phyloP scores from a whole-genome alignment of 2,329 filamentous ascomycete species.

The Alternaria rosae region DNA sequence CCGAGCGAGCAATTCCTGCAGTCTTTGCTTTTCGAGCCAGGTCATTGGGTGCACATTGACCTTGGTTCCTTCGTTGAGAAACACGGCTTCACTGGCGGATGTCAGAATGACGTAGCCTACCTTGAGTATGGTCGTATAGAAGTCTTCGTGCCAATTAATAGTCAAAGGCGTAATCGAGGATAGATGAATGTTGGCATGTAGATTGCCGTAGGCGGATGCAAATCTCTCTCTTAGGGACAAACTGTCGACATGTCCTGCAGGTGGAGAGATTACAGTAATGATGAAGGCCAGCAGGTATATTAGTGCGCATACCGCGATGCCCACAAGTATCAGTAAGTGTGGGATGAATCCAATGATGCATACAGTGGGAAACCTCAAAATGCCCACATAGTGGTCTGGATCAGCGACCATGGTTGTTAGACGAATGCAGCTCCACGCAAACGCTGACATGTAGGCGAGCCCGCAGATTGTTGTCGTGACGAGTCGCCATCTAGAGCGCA shows the following conservation, averaged over 20 bases:
- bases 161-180: constrained; percentile 70
- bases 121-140: constrained; percentile 88
- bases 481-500: constrained; percentile 81
- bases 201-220: constrained; percentile 77
- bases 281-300: constrained; percentile 82
- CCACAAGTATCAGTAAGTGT: constrained; percentile 83
- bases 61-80: constrained; percentile 84
- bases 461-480: constrained; percentile 90
- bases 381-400: constrained; percentile 64
- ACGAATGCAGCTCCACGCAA: constrained; percentile 74
- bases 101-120: constrained; percentile 88
- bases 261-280: constrained; percentile 74
- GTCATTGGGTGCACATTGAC: constrained; percentile 79
- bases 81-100: constrained; percentile 94
- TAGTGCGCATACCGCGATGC: constrained; percentile 75
- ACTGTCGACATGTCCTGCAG: constrained; percentile 57
- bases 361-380: constrained; percentile 89
- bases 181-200: constrained; percentile 89
- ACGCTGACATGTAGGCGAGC: constrained; percentile 84
- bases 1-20: constrained; percentile 73
- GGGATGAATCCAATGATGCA: constrained; percentile 95
- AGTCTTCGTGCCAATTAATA: constrained; percentile 88
- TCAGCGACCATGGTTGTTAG: constrained; percentile 48
- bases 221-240: constrained; percentile 67
- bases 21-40: constrained; percentile 89